These are phyloP conservation scores for Chaetomium fimeti DNA, from an alignment of 495 filamentous ascomycete species.

Conservation along the genomic window DNA sequence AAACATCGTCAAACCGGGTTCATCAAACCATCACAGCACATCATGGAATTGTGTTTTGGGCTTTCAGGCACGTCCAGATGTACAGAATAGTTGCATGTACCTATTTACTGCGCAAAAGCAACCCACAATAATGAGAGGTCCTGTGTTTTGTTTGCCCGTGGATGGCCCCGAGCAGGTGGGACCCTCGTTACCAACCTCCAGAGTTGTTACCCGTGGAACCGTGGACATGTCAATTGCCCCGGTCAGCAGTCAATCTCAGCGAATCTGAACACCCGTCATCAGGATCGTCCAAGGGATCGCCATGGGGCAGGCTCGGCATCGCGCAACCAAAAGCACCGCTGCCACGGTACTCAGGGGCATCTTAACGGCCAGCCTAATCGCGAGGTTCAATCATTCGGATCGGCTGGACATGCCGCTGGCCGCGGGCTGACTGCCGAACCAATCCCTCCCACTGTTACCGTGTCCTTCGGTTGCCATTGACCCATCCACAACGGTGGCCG, in stretches of 20 bases:
- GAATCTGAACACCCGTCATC: background rate
- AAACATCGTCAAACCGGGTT: constrained; percentile 4
- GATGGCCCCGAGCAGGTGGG: background rate
- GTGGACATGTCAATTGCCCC: background rate
- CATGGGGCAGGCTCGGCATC: background rate
- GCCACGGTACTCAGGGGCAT: constrained; percentile 4
- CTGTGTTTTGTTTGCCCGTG: background rate
- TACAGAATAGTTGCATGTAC: no score
- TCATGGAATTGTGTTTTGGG: background rate
- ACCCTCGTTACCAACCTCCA: background rate
- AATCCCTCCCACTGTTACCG: background rate
- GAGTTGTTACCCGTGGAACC: background rate
- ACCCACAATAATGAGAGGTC: background rate
- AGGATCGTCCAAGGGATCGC: background rate
- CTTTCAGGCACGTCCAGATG: background rate
- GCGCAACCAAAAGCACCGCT: constrained; percentile 4
- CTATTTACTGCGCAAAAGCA: background rate
- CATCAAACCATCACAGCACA: background rate
- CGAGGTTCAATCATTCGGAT: background rate
- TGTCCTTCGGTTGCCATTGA: background rate
- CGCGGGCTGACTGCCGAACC: constrained; percentile 1
- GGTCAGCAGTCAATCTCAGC: no score
- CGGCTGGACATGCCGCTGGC: background rate
- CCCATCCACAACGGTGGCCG: background rate
- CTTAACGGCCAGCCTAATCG: background rate